A percentile compares a stretch with the other conserved stretches of the same genome.
These are phyloP conservation scores for Hydnum rufescens DNA, from an alignment of 768 basidiomycete species.

Conservation along the genomic window DNA sequence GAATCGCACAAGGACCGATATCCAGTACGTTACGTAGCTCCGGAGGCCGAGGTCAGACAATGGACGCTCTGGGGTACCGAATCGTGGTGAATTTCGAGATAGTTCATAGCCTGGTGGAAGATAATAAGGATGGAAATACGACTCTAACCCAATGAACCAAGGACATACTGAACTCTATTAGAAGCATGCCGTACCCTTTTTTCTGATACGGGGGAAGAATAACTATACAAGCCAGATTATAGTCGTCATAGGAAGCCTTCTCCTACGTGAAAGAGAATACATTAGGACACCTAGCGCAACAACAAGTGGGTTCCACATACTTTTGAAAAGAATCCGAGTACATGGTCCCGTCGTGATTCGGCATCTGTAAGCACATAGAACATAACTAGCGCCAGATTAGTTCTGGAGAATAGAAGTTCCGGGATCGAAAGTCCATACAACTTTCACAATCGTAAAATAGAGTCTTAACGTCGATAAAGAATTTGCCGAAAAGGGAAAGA, in stretches of 20 bases:
- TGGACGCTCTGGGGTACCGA: slow-evolving; percentile 88
- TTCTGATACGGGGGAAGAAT: slow-evolving; percentile 85
- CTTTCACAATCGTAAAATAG: slow-evolving; percentile 80
- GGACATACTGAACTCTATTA: slow-evolving; percentile 94
- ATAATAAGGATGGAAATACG: neutral
- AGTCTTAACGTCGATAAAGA: slow-evolving; percentile 98
- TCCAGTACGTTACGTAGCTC: slow-evolving; percentile 74
- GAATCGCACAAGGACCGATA: slow-evolving; percentile 65
- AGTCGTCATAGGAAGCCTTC: slow-evolving; percentile 88
- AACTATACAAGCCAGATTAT: slow-evolving; percentile 93
- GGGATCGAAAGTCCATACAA: slow-evolving; percentile 28
- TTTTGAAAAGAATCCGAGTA: slow-evolving; percentile 62
- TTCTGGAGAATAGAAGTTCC: neutral
- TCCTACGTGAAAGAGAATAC: slow-evolving; percentile 31
- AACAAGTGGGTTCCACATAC: slow-evolving; percentile 15
- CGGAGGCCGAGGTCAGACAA: slow-evolving; percentile 82
- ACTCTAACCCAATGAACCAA: neutral
- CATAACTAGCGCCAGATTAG: slow-evolving; percentile 30
- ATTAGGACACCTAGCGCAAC: neutral
- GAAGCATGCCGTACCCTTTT: slow-evolving; percentile 77
- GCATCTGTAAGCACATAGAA: slow-evolving; percentile 89
- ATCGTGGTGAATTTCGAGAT: slow-evolving; percentile 54
- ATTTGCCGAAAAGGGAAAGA: slow-evolving; percentile 83
- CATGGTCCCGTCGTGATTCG: slow-evolving; percentile 56
- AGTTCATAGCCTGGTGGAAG: slow-evolving; percentile 64